phyloP scores from a whole-genome alignment of 306 rosid genomes.

The Vachellia collinsii region DNA sequence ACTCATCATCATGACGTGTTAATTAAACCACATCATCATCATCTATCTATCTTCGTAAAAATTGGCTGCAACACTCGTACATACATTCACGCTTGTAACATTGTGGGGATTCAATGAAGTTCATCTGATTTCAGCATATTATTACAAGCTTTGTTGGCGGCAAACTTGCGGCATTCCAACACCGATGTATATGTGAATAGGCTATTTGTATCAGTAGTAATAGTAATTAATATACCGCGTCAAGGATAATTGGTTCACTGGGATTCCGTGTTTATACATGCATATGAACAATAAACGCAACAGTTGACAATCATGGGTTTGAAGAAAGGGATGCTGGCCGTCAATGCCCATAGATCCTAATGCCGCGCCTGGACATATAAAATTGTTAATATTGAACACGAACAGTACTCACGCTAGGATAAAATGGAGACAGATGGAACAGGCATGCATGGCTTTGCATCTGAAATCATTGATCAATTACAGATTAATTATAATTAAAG shows the following conservation, averaged over 20 bases:
- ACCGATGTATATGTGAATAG: too few relatives aligned
- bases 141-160: not conserved
- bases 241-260: not conserved
- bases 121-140: not conserved
- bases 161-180: not conserved
- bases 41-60: not conserved
- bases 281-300: not conserved
- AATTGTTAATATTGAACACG: not conserved
- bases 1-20: not conserved
- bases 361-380: not conserved
- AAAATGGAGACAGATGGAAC: not conserved
- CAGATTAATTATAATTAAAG: too few relatives aligned
- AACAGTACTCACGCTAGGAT: not conserved
- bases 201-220: too few relatives aligned
- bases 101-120: not conserved
- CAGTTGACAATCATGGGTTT: conserved; percentile 1
- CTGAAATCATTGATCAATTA: not conserved
- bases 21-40: too few relatives aligned
- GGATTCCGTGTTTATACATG: not conserved
- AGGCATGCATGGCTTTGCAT: not conserved
- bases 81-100: too few relatives aligned
- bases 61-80: not conserved
- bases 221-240: not conserved
- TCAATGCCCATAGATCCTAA: not conserved
- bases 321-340: conserved; percentile 5